Evolutionary conservation across 2,329 filamentous ascomycete genomes (phyloP).

Genomic region (Shiraia bambusicola): DNA sequence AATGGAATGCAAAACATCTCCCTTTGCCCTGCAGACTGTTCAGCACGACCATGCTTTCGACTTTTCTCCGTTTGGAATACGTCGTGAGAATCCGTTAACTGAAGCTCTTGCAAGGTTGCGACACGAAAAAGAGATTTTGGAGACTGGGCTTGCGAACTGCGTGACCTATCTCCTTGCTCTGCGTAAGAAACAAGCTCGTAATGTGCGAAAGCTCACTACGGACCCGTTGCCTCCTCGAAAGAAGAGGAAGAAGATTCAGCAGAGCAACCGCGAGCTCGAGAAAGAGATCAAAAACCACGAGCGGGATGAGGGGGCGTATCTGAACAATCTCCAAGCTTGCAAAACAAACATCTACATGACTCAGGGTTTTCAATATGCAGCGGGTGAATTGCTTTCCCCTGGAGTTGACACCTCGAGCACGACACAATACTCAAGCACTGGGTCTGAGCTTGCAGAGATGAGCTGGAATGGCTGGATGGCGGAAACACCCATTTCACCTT

Average conservation of each 20-base stretch:
- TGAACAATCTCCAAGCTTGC: constrained; percentile 37
- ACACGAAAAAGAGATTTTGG: constrained; percentile 27
- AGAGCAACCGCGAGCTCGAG: constrained; percentile 29
- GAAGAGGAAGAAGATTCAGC: constrained; percentile 36
- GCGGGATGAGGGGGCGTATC: constrained; percentile 31
- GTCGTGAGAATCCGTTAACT: not conserved
- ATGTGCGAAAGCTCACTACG: constrained; percentile 20
- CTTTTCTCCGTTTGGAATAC: not conserved
- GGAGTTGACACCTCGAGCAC: constrained; percentile 16
- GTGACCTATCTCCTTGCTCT: constrained; percentile 35
- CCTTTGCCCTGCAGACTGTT: not conserved
- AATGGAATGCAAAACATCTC: too few species aligned
- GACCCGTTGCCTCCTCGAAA: constrained; percentile 16
- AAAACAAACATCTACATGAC: constrained; percentile 33
- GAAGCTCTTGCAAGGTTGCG: constrained; percentile 16
- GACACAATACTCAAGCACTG: constrained; percentile 15
- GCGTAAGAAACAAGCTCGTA: constrained; percentile 33
- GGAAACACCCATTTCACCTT: constrained; percentile 23
- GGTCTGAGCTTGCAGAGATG: constrained; percentile 22
- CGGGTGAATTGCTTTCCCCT: constrained; percentile 8
- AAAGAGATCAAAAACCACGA: constrained; percentile 37
- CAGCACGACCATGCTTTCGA: not conserved
- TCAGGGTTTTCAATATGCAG: constrained; percentile 18
- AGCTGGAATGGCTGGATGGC: constrained; percentile 38
- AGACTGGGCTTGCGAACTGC: constrained; percentile 34